These are phyloP conservation scores for Globisporangium carolinianum DNA, from an alignment of 352 stramenopile species.

Conservation along the genomic window DNA sequence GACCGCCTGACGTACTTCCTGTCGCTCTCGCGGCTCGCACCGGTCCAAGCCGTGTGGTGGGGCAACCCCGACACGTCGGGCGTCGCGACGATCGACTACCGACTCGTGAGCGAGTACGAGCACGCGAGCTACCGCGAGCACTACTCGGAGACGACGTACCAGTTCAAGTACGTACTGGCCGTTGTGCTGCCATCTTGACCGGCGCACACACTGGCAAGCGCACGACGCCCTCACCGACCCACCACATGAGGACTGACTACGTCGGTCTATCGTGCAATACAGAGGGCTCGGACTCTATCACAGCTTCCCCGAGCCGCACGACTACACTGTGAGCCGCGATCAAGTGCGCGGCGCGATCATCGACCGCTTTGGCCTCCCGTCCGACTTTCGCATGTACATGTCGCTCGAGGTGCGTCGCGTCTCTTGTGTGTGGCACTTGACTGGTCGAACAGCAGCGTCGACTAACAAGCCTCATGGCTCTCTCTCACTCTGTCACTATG, in stretches of 20 bases:
- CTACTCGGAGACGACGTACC: slow-evolving; percentile 46
- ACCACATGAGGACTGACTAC: neutral
- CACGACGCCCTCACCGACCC: too few species aligned
- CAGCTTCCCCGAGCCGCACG: slow-evolving; percentile 27
- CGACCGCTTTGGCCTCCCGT: slow-evolving; percentile 47
- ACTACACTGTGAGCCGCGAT: slow-evolving; percentile 27
- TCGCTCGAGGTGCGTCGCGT: slow-evolving; percentile 41
- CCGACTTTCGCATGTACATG: slow-evolving; percentile 57
- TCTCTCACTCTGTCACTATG: neutral
- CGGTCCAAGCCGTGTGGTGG: slow-evolving; percentile 69
- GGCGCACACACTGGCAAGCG: too few species aligned
- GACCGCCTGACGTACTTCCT: slow-evolving; percentile 78
- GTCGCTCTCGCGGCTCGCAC: slow-evolving; percentile 53
- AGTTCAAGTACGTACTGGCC: slow-evolving; percentile 41
- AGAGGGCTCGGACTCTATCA: slow-evolving; percentile 71
- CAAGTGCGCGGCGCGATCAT: slow-evolving; percentile 40
- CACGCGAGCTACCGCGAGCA: slow-evolving; percentile 31
- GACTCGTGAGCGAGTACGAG: slow-evolving; percentile 61
- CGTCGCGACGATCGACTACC: slow-evolving; percentile 62
- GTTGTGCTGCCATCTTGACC: neutral
- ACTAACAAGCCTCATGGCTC: neutral
- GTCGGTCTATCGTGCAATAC: neutral
- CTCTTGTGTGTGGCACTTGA: neutral
- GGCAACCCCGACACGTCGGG: slow-evolving; percentile 68
- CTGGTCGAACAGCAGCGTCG: neutral